Percentiles rank a stretch among this genome's conserved stretches.
phyloP scores from a whole-genome alignment of 169 alveolate genomes.

The Eimeria sp. region DNA sequence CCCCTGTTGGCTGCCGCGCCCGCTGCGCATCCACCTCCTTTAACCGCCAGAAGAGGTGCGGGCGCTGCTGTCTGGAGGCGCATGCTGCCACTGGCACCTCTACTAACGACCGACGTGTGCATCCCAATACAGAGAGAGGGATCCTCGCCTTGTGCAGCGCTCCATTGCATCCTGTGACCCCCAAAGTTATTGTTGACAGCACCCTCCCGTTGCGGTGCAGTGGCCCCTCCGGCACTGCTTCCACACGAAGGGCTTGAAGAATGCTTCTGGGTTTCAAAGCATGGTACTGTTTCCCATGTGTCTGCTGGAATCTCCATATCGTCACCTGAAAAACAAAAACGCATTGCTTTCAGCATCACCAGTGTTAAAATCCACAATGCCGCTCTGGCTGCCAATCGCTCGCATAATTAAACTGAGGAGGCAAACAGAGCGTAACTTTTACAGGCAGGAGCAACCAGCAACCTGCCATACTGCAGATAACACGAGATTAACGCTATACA shows the following conservation, averaged over 20 bases:
- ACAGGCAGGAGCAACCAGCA: not conserved
- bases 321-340: not conserved
- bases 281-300: conserved; percentile 32
- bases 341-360: not conserved
- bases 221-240: not conserved
- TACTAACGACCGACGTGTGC: not conserved
- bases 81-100: conserved; percentile 12
- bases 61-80: conserved; percentile 25
- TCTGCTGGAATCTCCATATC: conserved; percentile 53
- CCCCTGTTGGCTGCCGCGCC: not conserved
- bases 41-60: not conserved
- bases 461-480: not conserved
- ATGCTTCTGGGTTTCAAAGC: conserved; percentile 7
- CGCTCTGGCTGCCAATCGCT: not conserved
- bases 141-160: not conserved
- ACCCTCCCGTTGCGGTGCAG: not conserved
- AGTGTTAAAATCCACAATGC: not conserved
- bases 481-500: not conserved
- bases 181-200: not conserved
- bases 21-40: not conserved
- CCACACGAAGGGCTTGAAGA: not conserved
- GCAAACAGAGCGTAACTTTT: not conserved
- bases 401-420: not conserved
- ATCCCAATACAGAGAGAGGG: not conserved
- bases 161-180: not conserved